Base-by-base conservation (phyloP, 2,329 filamentous ascomycete species). In the Colletotrichum lupini region DNA sequence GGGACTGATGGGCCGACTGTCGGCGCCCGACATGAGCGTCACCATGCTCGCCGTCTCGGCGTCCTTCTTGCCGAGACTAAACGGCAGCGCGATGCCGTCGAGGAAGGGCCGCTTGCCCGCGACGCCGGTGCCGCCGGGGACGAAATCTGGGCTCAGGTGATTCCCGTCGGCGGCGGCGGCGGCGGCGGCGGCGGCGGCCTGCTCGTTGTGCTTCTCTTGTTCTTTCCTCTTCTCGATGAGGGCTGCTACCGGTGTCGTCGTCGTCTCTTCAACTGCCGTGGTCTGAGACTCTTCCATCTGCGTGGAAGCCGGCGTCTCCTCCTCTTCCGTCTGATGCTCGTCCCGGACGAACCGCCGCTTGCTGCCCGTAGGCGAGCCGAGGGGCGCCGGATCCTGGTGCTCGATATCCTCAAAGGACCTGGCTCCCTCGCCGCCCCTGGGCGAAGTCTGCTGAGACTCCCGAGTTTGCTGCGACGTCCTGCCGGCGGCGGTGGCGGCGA, bases 11-110 rank as follows among this genome's bases (percentile, higher is more conserved):
- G 83, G 82, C 62, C 75, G 80, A 24, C 80, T 82, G 5, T 78
- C 78, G 14, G 78, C 80, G 5, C 82, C 81, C 11, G 88, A 90
- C 46, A 86, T 84, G 24, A 95, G 81, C 0, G 93, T 94, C 65
- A 92, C 83, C 88, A 93, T 94, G 82, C 92, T 94, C 1, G 92
- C 92, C 22, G 90, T 93, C 4, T 90, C 88, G 2, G 89, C 88
- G 24, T 92, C 88, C 19, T 73, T 73, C 75, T 88, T 88, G 65
- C 88, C 88, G 16, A 95, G 80, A 69, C 89, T 93, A 78, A 95
- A 95, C 0, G 93, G 93, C 76, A 94, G 88, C 0, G 93, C 92
- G 30, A 95, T 89, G 0, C 92, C 92, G 24, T 90, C 90, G 6
- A 93, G 85, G 58, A 91, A 91, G 0, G 93, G 92, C 3, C 93